Evolutionary conservation across 2,329 filamentous ascomycete species (phyloP), one percentile per base, ranked within the genome.

Genomic region (Akanthomyces muscarius): DNA sequence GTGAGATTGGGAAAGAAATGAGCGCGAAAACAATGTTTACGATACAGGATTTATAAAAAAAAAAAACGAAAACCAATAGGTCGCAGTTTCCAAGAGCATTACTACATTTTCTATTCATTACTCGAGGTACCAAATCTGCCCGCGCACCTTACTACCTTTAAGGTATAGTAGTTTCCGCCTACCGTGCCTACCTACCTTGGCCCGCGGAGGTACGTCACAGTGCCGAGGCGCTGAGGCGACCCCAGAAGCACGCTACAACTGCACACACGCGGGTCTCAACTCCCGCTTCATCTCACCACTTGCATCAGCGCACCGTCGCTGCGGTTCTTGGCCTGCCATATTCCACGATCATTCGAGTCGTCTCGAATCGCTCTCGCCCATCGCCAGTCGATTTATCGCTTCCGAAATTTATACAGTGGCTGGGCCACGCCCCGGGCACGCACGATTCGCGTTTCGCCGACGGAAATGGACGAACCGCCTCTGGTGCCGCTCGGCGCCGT

Each of bases 271-370:
- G 30, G 18, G 16, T 42, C 44, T 41, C 21, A 23, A 14, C 60
- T 42, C 44, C 52, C 42, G 14, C 28, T 18, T 28, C 30, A 48
- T 41, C 51, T 55, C n/a, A 41, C 51, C 38, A 62, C 51, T 62
- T 41, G 30, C 51, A 62, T 55, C 51, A 55, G 51, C 42, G 60
- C 60, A 48, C 25, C 21, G 44, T 23, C 51, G 60, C 60, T 62
- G 60, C 30, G 14, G 14, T 55, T 55, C 11, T 42, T 36, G 14
- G n/a, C 10, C 36, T 51, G 11, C 33, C 51, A 41, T 50, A 23
- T 25, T 41, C 2, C 16, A 18, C 44, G 10, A 41, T n/a, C 47
- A 50, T 50, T 30, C 44, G 44, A 61, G 6, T n/a, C 5, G 4
- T 4, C 13, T 16, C 38, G 10, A 2, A 8, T 41, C 5, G 18